Conservation (phyloP, 176 grass and related monocot genomes). For the Lolium perenne region DNA sequence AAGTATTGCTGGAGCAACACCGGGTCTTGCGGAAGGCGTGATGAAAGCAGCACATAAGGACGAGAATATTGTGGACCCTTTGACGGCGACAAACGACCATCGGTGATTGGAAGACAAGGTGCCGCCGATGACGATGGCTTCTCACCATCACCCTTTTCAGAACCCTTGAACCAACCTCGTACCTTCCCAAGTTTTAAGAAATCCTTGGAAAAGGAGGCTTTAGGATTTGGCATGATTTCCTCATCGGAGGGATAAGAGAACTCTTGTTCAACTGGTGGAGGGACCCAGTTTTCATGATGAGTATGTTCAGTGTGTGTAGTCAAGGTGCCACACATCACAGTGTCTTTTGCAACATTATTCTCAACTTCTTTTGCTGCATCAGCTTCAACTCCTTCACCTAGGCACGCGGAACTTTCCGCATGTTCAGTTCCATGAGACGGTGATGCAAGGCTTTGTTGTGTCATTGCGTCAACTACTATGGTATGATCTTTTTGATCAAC, state of each 20-base stretch:
- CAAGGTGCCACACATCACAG: not conserved
- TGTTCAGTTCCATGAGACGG: not conserved
- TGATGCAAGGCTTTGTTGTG: not conserved
- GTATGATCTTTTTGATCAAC: not conserved
- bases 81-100: not conserved
- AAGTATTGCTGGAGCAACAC: not conserved
- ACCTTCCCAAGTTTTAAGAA: not conserved
- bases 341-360: not conserved
- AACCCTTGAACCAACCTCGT: not conserved
- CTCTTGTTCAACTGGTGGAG: not conserved
- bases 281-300: not conserved
- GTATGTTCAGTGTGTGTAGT: not conserved
- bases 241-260: conserved; percentile 19
- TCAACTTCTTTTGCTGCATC: not conserved
- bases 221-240: not conserved
- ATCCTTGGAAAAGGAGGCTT: not conserved
- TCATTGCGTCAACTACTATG: too few relatives aligned
- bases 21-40: not conserved
- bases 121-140: not conserved
- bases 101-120: not conserved
- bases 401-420: not conserved
- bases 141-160: not conserved
- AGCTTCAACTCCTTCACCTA: too few relatives aligned
- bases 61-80: not conserved
- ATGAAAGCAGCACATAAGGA: not conserved